Percentiles rank a stretch among this genome's conserved stretches.
These are phyloP conservation scores for Evernia prunastri DNA, from an alignment of 495 filamentous ascomycete genomes.

Conservation along the genomic window DNA sequence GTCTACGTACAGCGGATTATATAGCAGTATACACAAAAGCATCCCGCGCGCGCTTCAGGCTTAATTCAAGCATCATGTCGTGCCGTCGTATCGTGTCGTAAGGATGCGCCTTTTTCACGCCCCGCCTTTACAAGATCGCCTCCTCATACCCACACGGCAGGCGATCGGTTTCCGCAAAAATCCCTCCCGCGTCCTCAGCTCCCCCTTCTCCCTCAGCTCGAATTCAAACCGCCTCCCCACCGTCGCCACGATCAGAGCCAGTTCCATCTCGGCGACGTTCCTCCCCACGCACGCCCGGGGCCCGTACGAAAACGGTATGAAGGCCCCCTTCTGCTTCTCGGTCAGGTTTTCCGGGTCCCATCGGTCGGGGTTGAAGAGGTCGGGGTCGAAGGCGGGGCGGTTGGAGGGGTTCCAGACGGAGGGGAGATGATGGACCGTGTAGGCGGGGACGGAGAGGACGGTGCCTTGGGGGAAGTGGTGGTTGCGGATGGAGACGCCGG, in stretches of 20 bases:
- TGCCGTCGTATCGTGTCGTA: not conserved
- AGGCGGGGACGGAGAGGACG: constrained; percentile 77
- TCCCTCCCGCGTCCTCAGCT: constrained; percentile 75
- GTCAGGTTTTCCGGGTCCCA: constrained; percentile 56
- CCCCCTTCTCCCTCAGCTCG: constrained; percentile 54
- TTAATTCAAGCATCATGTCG: too few relatives aligned
- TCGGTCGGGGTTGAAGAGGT: constrained; percentile 75
- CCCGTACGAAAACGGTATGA: constrained; percentile 81
- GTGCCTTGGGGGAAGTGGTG: constrained; percentile 67
- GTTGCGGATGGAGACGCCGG: constrained; percentile 47
- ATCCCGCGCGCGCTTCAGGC: too few relatives aligned
- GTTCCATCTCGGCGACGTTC: constrained; percentile 91
- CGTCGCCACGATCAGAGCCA: constrained; percentile 71
- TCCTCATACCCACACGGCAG: constrained; percentile 63
- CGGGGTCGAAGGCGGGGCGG: constrained; percentile 40
- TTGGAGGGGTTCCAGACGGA: constrained; percentile 72
- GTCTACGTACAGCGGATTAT: too few relatives aligned
- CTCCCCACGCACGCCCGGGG: constrained; percentile 76
- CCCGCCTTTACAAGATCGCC: constrained; percentile 25
- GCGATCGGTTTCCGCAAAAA: constrained; percentile 85
- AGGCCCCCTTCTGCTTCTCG: constrained; percentile 63
- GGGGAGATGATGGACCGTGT: constrained; percentile 77
- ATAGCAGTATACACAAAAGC: too few relatives aligned
- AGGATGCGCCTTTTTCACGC: not conserved
- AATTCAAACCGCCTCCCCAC: constrained; percentile 74